These are phyloP conservation scores for Fistulina hepatica DNA, from an alignment of 1,284 basidiomycete genomes.

Conservation along the genomic window DNA sequence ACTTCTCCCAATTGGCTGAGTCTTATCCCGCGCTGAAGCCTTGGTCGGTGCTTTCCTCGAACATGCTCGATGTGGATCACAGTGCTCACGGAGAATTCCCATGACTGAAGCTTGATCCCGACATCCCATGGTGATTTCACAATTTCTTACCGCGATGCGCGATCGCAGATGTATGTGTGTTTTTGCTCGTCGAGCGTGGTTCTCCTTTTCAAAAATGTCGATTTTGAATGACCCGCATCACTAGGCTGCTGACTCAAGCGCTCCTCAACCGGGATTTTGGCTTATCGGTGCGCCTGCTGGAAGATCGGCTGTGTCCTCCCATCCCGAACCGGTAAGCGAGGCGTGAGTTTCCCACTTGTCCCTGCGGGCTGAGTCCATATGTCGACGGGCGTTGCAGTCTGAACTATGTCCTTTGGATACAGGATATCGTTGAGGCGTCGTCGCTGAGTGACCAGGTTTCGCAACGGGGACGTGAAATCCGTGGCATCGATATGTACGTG, in stretches of 20 bases:
- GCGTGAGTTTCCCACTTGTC: not conserved
- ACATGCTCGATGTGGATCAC: not conserved
- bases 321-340: slow-evolving; percentile 75
- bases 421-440: slow-evolving; percentile 40
- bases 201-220: slow-evolving; percentile 2
- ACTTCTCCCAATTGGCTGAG: slow-evolving; percentile 55
- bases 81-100: not conserved
- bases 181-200: not conserved
- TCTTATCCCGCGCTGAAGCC: slow-evolving; percentile 46
- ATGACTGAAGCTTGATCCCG: slow-evolving; percentile 22
- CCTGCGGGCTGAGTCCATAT: not conserved
- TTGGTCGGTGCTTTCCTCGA: slow-evolving; percentile 37
- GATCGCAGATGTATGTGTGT: slow-evolving; percentile 49
- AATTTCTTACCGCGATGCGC: slow-evolving; percentile 66
- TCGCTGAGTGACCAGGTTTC: slow-evolving; percentile 1
- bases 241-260: slow-evolving; percentile 70
- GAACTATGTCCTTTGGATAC: slow-evolving; percentile 63
- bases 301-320: slow-evolving; percentile 76
- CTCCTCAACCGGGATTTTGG: slow-evolving; percentile 68
- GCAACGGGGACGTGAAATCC: slow-evolving; percentile 14
- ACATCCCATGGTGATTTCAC: slow-evolving; percentile 27
- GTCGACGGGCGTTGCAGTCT: slow-evolving; percentile 35
- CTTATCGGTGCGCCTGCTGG: slow-evolving; percentile 49
- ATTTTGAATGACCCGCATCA: slow-evolving; percentile 3
- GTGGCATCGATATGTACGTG: slow-evolving; percentile 46